A percentile compares a stretch with the other conserved stretches of the same genome.
Conservation (phyloP, 495 filamentous ascomycete species). For the Penicillium coffeae region DNA sequence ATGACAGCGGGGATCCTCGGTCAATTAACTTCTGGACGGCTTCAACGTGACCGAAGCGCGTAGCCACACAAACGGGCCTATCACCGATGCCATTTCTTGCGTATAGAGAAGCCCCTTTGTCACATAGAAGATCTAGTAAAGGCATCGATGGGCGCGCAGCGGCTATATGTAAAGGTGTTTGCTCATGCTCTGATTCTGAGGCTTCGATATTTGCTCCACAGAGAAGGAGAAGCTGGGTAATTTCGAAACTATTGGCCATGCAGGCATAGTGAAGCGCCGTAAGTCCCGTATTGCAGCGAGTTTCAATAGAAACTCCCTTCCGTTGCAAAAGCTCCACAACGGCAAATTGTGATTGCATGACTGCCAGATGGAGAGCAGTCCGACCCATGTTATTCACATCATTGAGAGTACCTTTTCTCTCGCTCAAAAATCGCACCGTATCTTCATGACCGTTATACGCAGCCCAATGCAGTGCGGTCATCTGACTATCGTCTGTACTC, state of each 20-base stretch:
- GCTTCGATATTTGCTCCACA: conserved; percentile 40
- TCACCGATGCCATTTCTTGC: conserved; percentile 36
- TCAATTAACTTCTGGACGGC: conserved; percentile 37
- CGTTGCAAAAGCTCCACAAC: conserved; percentile 38
- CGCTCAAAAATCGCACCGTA: conserved; percentile 32
- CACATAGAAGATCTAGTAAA: conserved; percentile 35
- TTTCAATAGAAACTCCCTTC: conserved; percentile 22
- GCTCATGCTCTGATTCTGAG: conserved; percentile 20
- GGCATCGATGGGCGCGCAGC: conserved; percentile 26
- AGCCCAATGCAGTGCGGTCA: conserved; percentile 47
- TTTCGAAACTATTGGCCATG: conserved; percentile 27
- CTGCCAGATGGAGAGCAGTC: conserved; percentile 41
- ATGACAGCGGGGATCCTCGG: conserved; percentile 31
- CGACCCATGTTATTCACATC: conserved; percentile 28
- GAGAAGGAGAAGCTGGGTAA: conserved; percentile 36
- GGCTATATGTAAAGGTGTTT: conserved; percentile 40
- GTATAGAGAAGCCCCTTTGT: conserved; percentile 35
- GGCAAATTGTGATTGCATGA: conserved; percentile 36
- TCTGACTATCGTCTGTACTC: conserved; percentile 32
- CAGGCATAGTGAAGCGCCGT: conserved; percentile 48
- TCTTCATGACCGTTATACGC: conserved; percentile 41
- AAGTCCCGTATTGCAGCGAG: conserved; percentile 26
- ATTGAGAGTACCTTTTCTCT: conserved; percentile 25
- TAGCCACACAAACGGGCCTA: conserved; percentile 35
- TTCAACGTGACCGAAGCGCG: conserved; percentile 32